Conservation (phyloP, 306 rosid genomes). For the Malus fusca region DNA sequence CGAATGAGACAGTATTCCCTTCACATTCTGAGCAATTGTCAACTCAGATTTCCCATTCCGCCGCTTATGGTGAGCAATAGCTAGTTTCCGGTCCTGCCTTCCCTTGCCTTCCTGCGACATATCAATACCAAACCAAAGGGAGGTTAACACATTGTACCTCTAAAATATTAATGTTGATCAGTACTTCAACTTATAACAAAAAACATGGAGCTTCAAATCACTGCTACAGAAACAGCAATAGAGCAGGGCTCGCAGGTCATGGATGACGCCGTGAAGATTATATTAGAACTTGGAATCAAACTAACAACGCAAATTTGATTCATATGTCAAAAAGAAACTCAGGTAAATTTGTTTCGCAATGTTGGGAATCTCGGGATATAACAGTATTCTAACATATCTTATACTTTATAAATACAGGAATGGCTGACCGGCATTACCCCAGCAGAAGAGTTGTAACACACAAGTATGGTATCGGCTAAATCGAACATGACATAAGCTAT, state of each 20-base stretch:
- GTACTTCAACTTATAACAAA: background rate
- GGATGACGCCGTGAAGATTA: background rate
- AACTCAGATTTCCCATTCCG: slow-evolving; percentile 58
- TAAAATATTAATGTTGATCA: background rate
- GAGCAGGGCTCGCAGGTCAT: background rate
- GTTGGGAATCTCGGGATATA: background rate
- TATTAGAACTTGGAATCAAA: background rate
- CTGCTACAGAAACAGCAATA: background rate
- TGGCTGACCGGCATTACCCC: background rate
- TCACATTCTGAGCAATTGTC: slow-evolving; percentile 53
- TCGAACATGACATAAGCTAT: background rate
- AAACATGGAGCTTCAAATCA: background rate
- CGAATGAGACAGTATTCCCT: slow-evolving; percentile 44
- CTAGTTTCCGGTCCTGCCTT: slow-evolving; percentile 78
- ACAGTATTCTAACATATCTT: background rate
- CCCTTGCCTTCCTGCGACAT: slow-evolving; percentile 81
- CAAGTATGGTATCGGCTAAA: too few species aligned
- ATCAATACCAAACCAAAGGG: background rate
- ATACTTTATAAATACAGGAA: background rate
- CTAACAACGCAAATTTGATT: background rate
- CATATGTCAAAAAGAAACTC: background rate
- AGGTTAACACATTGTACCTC: background rate
- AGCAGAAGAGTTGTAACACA: too few species aligned
- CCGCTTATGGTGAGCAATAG: slow-evolving; percentile 63
- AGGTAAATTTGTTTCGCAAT: background rate